Conservation (phyloP, 768 basidiomycete species). For the Calvatia gigantea region DNA sequence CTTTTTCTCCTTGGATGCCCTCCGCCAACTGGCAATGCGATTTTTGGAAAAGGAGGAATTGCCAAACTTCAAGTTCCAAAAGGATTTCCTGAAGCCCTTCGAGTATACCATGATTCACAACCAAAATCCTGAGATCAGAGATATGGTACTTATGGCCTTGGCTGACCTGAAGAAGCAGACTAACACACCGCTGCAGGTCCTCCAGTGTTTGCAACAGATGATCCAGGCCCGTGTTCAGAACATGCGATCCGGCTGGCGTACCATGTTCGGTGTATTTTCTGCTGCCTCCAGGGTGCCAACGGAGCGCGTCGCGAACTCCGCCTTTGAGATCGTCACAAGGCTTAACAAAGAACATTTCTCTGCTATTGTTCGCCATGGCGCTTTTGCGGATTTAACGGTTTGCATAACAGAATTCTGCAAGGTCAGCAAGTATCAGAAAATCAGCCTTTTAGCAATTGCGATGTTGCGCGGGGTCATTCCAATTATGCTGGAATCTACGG, state of each 20-base stretch:
- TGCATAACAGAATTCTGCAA: constrained; percentile 99
- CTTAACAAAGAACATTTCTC: constrained; percentile 89
- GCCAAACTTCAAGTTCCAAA: constrained; percentile 98
- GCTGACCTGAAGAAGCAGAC: neutral
- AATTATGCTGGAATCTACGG: constrained; percentile 83
- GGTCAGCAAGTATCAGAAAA: constrained; percentile 98
- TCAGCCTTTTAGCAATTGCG: constrained; percentile 91
- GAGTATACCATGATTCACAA: constrained; percentile 98
- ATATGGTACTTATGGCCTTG: constrained; percentile 64
- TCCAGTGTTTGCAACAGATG: constrained; percentile 99
- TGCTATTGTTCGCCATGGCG: constrained; percentile 88
- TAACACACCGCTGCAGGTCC: constrained; percentile 48
- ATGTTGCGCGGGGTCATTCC: constrained; percentile 94
- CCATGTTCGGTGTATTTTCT: constrained; percentile 98
- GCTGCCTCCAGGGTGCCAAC: constrained; percentile 83
- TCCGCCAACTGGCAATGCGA: constrained; percentile 96
- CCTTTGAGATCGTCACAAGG: constrained; percentile 93
- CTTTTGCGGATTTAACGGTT: constrained; percentile 93
- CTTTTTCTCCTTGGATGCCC: constrained; percentile 94
- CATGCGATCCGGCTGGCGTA: constrained; percentile 97
- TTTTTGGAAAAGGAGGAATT: constrained; percentile 99
- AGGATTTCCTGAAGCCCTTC: constrained; percentile 97
- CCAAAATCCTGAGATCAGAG: constrained; percentile 90
- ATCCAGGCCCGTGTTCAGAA: constrained; percentile 93
- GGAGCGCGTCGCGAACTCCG: constrained; percentile 90